A percentile compares a stretch with the other conserved stretches of the same genome.
Conservation (phyloP, 495 filamentous ascomycete genomes). For the Cudoniella acicularis region DNA sequence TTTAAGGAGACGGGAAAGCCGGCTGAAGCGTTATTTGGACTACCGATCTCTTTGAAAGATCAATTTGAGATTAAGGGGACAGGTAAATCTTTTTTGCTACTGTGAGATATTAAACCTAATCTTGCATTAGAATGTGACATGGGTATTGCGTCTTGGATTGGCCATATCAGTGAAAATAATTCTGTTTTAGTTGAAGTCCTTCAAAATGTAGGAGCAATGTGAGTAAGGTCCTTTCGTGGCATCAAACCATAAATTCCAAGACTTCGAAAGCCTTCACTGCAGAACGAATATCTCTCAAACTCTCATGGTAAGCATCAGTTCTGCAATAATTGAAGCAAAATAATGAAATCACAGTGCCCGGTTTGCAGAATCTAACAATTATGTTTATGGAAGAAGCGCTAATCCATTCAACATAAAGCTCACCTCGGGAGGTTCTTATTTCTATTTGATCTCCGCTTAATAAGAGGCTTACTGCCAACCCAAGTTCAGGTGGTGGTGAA, state of each 20-base stretch:
- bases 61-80: conserved; percentile 50
- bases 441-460: neutral
- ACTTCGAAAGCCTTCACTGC: conserved; percentile 52
- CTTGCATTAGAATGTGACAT: conserved; percentile 52
- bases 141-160: conserved; percentile 46
- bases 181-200: conserved; percentile 38
- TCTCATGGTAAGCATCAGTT: conserved; percentile 40
- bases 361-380: conserved; percentile 18
- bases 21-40: conserved; percentile 52
- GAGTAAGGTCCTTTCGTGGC: neutral
- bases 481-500: conserved; percentile 56
- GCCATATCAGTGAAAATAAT: conserved; percentile 29
- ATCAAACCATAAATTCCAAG: conserved; percentile 34
- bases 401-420: conserved; percentile 47
- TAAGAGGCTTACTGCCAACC: neutral
- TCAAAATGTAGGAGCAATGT: conserved; percentile 45
- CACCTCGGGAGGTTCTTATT: conserved; percentile 43
- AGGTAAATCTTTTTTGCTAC: conserved; percentile 28
- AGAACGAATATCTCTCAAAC: conserved; percentile 42
- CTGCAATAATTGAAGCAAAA: neutral
- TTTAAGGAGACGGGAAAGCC: conserved; percentile 39
- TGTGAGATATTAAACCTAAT: too few relatives aligned
- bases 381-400: conserved; percentile 31
- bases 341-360: conserved; percentile 1
- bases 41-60: conserved; percentile 55